Evolutionary conservation across 495 filamentous ascomycete species (phyloP).

Genomic region (Podospora sp.): DNA sequence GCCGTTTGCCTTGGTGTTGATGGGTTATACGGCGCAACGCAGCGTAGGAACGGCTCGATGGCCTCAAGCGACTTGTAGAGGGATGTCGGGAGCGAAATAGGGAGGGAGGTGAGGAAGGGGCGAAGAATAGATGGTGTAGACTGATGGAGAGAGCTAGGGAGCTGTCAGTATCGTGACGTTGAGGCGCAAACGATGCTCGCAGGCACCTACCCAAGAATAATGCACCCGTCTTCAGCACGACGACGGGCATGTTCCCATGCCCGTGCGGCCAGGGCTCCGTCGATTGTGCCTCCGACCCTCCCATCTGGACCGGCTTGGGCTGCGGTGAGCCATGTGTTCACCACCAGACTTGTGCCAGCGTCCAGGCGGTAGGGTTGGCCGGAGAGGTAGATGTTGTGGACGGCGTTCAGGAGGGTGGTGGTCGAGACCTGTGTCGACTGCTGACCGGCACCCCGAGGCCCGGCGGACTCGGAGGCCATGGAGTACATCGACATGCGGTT

Average conservation of each 20-base stretch:
- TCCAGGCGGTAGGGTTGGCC: constrained; percentile 81
- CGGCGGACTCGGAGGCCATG: constrained; percentile 59
- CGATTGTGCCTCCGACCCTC: constrained; percentile 72
- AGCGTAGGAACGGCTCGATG: constrained; percentile 81
- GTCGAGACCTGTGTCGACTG: constrained; percentile 84
- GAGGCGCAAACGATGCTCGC: neutral
- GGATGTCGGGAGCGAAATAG: constrained; percentile 70
- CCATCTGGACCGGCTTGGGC: constrained; percentile 66
- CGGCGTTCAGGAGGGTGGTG: constrained; percentile 84
- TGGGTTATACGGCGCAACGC: constrained; percentile 86
- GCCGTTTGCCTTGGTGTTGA: constrained; percentile 80
- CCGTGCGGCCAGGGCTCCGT: constrained; percentile 73
- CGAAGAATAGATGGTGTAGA: constrained; percentile 83
- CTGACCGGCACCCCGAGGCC: constrained; percentile 61
- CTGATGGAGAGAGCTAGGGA: constrained; percentile 76
- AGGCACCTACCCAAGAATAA: constrained; percentile 73
- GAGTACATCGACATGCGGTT: constrained; percentile 87
- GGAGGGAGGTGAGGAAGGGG: constrained; percentile 79
- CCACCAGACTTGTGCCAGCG: constrained; percentile 87
- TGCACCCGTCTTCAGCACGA: constrained; percentile 93
- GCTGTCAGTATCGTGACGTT: constrained; percentile 13
- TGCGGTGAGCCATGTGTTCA: constrained; percentile 92
- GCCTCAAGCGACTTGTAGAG: constrained; percentile 76
- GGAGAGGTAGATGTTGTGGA: constrained; percentile 87
- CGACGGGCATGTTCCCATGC: constrained; percentile 97